These are phyloP conservation scores for Neonectria coccinea DNA, from an alignment of 2,329 filamentous ascomycete genomes.

Conservation along the genomic window DNA sequence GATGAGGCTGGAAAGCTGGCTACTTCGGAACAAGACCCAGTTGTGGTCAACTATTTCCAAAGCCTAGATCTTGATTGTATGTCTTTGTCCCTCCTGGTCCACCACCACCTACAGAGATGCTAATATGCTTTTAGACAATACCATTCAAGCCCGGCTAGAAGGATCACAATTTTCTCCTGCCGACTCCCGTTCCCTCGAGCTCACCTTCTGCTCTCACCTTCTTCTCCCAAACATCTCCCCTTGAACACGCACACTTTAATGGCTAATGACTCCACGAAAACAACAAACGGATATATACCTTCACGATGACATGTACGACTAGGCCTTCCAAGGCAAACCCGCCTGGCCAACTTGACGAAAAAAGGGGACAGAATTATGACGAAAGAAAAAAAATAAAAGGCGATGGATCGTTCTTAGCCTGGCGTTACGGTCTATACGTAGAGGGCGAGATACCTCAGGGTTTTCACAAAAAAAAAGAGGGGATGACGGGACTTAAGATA, in stretches of 20 bases:
- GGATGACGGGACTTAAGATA: neutral
- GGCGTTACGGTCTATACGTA: slow-evolving; percentile 42
- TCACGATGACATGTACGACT: slow-evolving; percentile 41
- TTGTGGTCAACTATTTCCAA: slow-evolving; percentile 65
- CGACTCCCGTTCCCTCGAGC: slow-evolving; percentile 63
- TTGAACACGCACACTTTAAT: slow-evolving; percentile 38
- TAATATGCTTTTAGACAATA: slow-evolving; percentile 45
- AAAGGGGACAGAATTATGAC: slow-evolving; percentile 13
- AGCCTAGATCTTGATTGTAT: slow-evolving; percentile 68
- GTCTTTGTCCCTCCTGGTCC: slow-evolving; percentile 42
- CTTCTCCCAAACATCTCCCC: slow-evolving; percentile 53
- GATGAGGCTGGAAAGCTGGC: slow-evolving; percentile 62
- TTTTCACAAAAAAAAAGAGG: slow-evolving; percentile 13
- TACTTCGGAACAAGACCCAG: slow-evolving; percentile 60
- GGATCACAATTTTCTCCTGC: slow-evolving; percentile 63
- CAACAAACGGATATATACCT: slow-evolving; percentile 44
- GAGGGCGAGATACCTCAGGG: slow-evolving; percentile 41
- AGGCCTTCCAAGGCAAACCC: slow-evolving; percentile 12
- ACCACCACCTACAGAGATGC: neutral
- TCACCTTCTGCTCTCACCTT: slow-evolving; percentile 62
- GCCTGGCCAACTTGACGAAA: slow-evolving; percentile 5
- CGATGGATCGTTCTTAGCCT: slow-evolving; percentile 18
- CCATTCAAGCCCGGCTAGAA: slow-evolving; percentile 59
- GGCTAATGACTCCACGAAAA: slow-evolving; percentile 48
- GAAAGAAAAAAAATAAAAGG: slow-evolving; percentile 29